These are phyloP conservation scores for Mentha longifolia DNA, from an alignment of 257 asterid genomes.

Conservation along the genomic window DNA sequence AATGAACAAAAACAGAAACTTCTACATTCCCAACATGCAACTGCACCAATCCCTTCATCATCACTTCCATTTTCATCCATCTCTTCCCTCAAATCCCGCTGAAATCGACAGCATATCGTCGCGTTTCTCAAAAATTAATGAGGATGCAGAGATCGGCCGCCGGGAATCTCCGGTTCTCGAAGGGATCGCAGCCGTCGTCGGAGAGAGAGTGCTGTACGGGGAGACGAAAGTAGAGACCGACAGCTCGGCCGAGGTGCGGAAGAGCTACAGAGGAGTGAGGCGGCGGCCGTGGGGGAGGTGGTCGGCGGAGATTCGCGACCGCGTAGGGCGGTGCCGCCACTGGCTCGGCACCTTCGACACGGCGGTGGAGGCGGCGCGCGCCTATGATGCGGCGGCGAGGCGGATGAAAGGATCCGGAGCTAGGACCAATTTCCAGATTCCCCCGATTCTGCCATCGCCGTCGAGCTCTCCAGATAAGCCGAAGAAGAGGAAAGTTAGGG, in stretches of 20 bases:
- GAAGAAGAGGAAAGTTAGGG: constrained; percentile 23
- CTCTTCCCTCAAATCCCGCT: not conserved
- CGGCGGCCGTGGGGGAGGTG: constrained; percentile 94
- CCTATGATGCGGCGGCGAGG: constrained; percentile 92
- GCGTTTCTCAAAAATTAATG: too few species aligned
- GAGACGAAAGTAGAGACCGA: too few species aligned
- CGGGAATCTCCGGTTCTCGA: constrained; percentile 52
- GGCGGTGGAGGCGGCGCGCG: constrained; percentile 89
- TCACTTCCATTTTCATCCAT: not conserved
- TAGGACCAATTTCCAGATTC: constrained; percentile 65
- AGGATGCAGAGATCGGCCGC: too few species aligned
- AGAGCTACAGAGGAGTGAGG: constrained; percentile 68
- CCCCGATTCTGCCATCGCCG: constrained; percentile 47
- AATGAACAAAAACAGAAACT: too few species aligned
- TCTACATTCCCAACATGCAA: too few species aligned
- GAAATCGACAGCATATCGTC: too few species aligned
- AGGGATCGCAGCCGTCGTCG: constrained; percentile 82
- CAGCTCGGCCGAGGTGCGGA: not conserved
- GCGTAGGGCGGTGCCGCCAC: constrained; percentile 85
- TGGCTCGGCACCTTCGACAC: constrained; percentile 93
- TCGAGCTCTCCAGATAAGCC: not conserved
- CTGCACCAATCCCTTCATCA: too few species aligned
- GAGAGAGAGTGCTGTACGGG: constrained; percentile 71
- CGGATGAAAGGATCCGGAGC: constrained; percentile 72
- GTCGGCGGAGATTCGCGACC: constrained; percentile 92